These are phyloP conservation scores for Tuber umbilicatum DNA, from an alignment of 495 filamentous ascomycete species.

Conservation along the genomic window DNA sequence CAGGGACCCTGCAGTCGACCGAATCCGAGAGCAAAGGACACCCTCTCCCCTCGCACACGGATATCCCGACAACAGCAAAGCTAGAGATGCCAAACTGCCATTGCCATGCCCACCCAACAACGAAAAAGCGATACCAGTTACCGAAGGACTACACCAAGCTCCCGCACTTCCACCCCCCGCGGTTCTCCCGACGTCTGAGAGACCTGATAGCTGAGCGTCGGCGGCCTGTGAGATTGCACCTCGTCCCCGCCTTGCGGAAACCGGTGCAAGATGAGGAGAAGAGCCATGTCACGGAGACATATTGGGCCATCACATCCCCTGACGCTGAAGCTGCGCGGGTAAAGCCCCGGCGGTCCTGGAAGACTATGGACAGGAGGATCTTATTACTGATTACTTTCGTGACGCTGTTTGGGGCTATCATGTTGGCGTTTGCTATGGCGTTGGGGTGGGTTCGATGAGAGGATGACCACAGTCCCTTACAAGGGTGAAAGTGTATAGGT, in stretches of 20 bases:
- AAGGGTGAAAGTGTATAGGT: not conserved
- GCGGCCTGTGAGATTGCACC: conserved; percentile 22
- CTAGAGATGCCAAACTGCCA: not conserved
- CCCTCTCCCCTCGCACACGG: not conserved
- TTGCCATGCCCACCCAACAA: not conserved
- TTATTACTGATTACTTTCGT: not conserved
- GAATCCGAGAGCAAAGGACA: not conserved
- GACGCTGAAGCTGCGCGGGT: conserved; percentile 12
- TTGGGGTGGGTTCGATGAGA: not conserved
- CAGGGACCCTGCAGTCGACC: conserved; percentile 10
- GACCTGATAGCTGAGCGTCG: conserved; percentile 28
- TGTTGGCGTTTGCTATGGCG: not conserved
- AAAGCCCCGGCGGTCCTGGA: not conserved
- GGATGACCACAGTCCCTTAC: not conserved
- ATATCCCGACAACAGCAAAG: not conserved
- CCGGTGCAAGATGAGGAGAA: conserved; percentile 20
- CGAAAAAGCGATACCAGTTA: not conserved
- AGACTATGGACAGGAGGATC: not conserved
- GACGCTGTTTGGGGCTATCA: not conserved
- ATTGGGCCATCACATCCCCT: conserved; percentile 16
- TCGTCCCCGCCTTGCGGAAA: conserved; percentile 12
- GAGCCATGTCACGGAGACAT: not conserved
- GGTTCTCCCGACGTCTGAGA: conserved; percentile 27
- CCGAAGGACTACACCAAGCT: conserved; percentile 29
- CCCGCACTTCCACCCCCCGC: conserved; percentile 33